Evolutionary conservation across 78 protist genomes (phyloP).

Genomic region (Dictyostelium purpureum): DNA sequence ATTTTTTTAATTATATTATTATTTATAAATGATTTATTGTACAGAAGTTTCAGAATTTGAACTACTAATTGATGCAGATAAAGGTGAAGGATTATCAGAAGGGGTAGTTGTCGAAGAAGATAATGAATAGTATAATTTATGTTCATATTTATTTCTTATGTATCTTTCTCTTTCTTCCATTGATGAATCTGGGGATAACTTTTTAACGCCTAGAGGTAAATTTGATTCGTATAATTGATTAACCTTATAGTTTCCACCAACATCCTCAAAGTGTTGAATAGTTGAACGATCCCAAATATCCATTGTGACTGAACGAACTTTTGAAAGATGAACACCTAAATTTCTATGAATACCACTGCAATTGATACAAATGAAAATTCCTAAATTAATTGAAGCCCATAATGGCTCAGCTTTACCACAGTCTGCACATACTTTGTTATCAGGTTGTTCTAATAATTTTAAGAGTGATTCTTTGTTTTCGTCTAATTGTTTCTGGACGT

Average conservation of each 20-base stretch:
- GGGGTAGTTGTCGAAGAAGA: slow-evolving; percentile 1
- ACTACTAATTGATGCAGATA: neutral
- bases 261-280: slow-evolving; percentile 15
- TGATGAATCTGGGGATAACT: slow-evolving; percentile 4
- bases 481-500: slow-evolving; percentile 40
- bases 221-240: slow-evolving; percentile 56
- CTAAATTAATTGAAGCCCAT: slow-evolving; percentile 88
- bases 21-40: neutral
- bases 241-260: slow-evolving; percentile 77
- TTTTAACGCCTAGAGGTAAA: slow-evolving; percentile 26
- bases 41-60: neutral
- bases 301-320: slow-evolving; percentile 83
- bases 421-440: slow-evolving; percentile 76
- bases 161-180: slow-evolving; percentile 62
- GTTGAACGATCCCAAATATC: slow-evolving; percentile 72
- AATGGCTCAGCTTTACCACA: slow-evolving; percentile 79
- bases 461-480: slow-evolving; percentile 22
- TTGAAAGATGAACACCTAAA: slow-evolving; percentile 89
- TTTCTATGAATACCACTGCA: slow-evolving; percentile 90
- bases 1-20: neutral
- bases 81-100: slow-evolving; percentile 1
- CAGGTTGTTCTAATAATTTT: neutral
- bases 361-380: slow-evolving; percentile 86
- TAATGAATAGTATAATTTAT: slow-evolving; percentile 37
- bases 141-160: slow-evolving; percentile 65